A percentile compares a stretch with the other conserved stretches of the same genome.
Evolutionary conservation across 1,284 basidiomycete genomes (phyloP).

Genomic region (Trametes versicolor): DNA sequence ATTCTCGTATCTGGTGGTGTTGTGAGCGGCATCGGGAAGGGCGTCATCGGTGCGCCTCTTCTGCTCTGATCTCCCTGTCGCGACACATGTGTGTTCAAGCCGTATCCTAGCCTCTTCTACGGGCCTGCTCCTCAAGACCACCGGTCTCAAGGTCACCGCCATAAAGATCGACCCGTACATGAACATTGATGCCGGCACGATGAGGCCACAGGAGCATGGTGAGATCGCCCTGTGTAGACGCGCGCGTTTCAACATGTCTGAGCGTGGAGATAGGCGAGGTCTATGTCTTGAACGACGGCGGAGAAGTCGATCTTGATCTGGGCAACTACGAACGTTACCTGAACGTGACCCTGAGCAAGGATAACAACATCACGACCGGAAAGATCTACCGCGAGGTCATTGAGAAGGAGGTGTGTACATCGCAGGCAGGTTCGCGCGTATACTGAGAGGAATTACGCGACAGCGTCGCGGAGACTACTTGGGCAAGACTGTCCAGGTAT

Average conservation of each 20-base stretch:
- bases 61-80: constrained; percentile 24
- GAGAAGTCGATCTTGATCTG: constrained; percentile 97
- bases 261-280: constrained; percentile 82
- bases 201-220: constrained; percentile 99
- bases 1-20: constrained; percentile 93
- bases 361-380: constrained; percentile 99
- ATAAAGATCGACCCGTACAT: constrained; percentile 99
- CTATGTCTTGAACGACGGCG: constrained; percentile 98
- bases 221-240: constrained; percentile 42
- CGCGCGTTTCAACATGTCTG: constrained; percentile 25
- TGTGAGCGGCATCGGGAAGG: constrained; percentile 94
- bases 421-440: too few species aligned
- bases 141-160: constrained; percentile 95
- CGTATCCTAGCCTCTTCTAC: constrained; percentile 88
- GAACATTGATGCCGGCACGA: constrained; percentile 99
- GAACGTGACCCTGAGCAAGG: constrained; percentile 91
- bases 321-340: constrained; percentile 99
- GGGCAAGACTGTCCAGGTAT: constrained; percentile 93
- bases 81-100: constrained; percentile 37
- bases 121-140: constrained; percentile 94
- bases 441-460: constrained; percentile 23
- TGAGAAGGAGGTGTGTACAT: constrained; percentile 84
- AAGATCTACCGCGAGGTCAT: constrained; percentile 99
- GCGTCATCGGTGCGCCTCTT: constrained; percentile 83
- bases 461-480: constrained; percentile 96